Conservation (phyloP, 1,284 basidiomycete species). For the Mycena citricolor region DNA sequence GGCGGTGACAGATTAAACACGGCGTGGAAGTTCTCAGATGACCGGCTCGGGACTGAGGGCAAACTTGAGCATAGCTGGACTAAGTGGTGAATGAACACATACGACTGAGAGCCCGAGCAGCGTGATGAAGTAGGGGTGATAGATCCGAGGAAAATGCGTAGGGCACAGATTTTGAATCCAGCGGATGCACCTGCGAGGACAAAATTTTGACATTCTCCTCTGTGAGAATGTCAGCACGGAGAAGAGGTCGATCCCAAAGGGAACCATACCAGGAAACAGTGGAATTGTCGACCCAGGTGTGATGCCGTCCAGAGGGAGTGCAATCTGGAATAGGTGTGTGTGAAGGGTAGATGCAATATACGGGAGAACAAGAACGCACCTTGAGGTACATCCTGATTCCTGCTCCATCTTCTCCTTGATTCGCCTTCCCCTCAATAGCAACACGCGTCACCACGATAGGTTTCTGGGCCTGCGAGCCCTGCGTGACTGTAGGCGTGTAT, state of each 20-base stretch:
- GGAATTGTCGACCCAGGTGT: constrained; percentile 65
- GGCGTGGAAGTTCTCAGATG: constrained; percentile 56
- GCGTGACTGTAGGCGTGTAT: constrained; percentile 41
- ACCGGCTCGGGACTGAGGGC: constrained; percentile 53
- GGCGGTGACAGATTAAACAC: constrained; percentile 46
- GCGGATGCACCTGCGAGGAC: constrained; percentile 69
- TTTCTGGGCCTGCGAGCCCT: constrained; percentile 43
- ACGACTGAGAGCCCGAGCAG: constrained; percentile 61
- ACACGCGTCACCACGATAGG: constrained; percentile 71
- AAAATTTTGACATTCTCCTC: constrained; percentile 78
- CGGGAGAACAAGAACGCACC: constrained; percentile 37
- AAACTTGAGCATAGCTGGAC: background rate
- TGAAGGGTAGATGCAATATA: constrained; percentile 13
- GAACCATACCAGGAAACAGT: constrained; percentile 63
- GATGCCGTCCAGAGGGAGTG: constrained; percentile 62
- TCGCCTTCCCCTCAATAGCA: constrained; percentile 71
- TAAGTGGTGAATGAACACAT: background rate
- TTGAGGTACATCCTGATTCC: constrained; percentile 74
- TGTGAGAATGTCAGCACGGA: constrained; percentile 27
- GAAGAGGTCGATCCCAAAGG: background rate
- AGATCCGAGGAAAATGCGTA: constrained; percentile 68
- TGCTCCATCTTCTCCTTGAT: constrained; percentile 61
- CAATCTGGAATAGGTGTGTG: constrained; percentile 57
- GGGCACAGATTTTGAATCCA: constrained; percentile 66
- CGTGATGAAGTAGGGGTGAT: constrained; percentile 65